Percentiles rank a stretch among this genome's conserved stretches.
These are phyloP conservation scores for Pseudogymnoascus sp. DNA, from an alignment of 2,329 filamentous ascomycete species.

Conservation along the genomic window DNA sequence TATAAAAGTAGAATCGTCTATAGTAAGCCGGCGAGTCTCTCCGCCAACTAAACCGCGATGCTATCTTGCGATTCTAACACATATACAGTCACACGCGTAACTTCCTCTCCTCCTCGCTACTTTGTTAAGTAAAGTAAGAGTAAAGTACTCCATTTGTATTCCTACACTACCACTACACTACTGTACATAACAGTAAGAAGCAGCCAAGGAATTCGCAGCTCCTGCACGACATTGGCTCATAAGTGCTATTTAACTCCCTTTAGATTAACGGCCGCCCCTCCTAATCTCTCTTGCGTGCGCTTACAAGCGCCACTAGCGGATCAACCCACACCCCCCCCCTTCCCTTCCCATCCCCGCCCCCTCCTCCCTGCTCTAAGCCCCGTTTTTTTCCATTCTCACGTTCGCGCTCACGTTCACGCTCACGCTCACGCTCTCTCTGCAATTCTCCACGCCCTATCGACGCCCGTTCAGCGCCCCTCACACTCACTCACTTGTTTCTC, in stretches of 20 bases:
- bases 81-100: too few species aligned
- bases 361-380: not conserved
- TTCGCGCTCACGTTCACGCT: too few species aligned
- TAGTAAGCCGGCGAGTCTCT: too few species aligned
- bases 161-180: too few species aligned
- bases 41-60: too few species aligned
- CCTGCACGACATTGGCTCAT: not conserved
- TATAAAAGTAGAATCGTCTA: too few species aligned
- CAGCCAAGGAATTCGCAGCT: not conserved
- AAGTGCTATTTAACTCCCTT: not conserved
- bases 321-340: not conserved
- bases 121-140: too few species aligned
- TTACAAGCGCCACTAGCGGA: not conserved
- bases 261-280: constrained; percentile 5
- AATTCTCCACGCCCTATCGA: not conserved
- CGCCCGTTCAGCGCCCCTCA: not conserved
- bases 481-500: not conserved
- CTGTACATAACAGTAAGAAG: not conserved
- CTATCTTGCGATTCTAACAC: too few species aligned
- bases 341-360: not conserved
- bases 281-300: constrained; percentile 1
- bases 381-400: not conserved
- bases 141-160: not conserved
- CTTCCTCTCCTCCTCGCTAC: too few species aligned
- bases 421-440: not conserved